A percentile compares a stretch with the other conserved stretches of the same genome.
Conservation (phyloP, 2,329 filamentous ascomycete species). For the Albifimbria verrucaria region DNA sequence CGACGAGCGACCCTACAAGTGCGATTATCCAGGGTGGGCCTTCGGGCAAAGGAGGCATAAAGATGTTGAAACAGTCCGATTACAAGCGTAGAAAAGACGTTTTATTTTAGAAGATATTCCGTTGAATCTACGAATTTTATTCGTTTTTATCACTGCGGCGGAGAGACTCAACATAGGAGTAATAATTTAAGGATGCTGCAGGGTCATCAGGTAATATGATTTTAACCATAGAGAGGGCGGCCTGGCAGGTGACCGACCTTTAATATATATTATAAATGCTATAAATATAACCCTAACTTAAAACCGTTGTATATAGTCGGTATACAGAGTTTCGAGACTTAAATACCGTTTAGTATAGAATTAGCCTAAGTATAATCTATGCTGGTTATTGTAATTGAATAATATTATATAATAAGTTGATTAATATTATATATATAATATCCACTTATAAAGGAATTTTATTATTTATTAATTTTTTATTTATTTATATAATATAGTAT, state of each 20-base stretch:
- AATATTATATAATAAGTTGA: too few relatives aligned
- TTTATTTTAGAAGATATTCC: not conserved
- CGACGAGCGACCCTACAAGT: too few relatives aligned
- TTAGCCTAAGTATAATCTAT: not conserved
- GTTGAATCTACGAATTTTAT: too few relatives aligned
- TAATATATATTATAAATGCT: not conserved
- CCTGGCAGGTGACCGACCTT: too few relatives aligned
- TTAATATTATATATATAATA: not conserved
- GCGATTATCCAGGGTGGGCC: too few relatives aligned
- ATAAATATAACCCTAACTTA: too few relatives aligned
- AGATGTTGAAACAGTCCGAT: not conserved
- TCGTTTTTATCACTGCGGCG: too few relatives aligned
- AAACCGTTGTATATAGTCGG: too few relatives aligned
- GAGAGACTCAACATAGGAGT: too few relatives aligned
- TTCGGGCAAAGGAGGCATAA: too few relatives aligned
- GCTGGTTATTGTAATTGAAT: not conserved
- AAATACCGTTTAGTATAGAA: not conserved
- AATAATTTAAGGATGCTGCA: not conserved
- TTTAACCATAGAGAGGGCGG: too few relatives aligned
- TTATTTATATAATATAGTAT: not conserved
- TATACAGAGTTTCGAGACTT: not conserved
- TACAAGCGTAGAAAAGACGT: not conserved
- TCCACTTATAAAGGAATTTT: not conserved
- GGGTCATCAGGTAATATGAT: not conserved
- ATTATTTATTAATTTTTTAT: not conserved